Base-by-base conservation (phyloP, 257 asterid genomes). In the Solanum habrochaites region DNA sequence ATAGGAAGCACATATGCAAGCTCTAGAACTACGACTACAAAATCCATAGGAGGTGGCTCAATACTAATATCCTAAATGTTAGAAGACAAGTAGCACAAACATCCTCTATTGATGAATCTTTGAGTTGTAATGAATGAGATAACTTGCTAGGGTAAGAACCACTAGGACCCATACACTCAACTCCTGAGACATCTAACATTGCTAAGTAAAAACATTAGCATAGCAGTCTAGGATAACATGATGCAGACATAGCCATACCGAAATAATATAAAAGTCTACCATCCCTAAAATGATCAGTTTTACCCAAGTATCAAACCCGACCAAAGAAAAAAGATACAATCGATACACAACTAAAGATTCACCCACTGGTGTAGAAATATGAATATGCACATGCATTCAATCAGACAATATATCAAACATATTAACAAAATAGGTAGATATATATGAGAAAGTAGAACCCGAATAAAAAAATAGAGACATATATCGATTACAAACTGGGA, bases 21-120 rank as follows among this genome's bases (percentile, higher is more conserved):
- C 11, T 52, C 62, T 21, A 6, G 1, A 52, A 52, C 62, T 10
- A 52, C 0, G 11, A 4, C 2, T 10, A 52, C 1, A 18, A 0
- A 52, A 52, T 52, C 62, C 62, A 52, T 52, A 10, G 0, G 62
- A 52, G n/a, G n/a, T 52, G 62, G n/a, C n/a, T 52, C n/a, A 52
- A 52, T 52, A 52, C 0, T 52, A 52, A 11, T 18, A 52, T 52
- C 62, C 4, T 52, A 23, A 18, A 52, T 7, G n/a, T 18, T 2
- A 18, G 11, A 52, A 16, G 2, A 18, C n/a, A 52, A 18, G 11
- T 52, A 52, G 11, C n/a, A 18, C n/a, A 52, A 18, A 18, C n/a
- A 52, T 4, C 45, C 0, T 52, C 10, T 18, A 18, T 18, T 0
- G 11, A 52, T 4, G 4, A 52, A 52, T 18, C n/a, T 52, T 0